These are phyloP conservation scores for Tulasnella sp. DNA, from an alignment of 768 basidiomycete species.

Conservation along the genomic window DNA sequence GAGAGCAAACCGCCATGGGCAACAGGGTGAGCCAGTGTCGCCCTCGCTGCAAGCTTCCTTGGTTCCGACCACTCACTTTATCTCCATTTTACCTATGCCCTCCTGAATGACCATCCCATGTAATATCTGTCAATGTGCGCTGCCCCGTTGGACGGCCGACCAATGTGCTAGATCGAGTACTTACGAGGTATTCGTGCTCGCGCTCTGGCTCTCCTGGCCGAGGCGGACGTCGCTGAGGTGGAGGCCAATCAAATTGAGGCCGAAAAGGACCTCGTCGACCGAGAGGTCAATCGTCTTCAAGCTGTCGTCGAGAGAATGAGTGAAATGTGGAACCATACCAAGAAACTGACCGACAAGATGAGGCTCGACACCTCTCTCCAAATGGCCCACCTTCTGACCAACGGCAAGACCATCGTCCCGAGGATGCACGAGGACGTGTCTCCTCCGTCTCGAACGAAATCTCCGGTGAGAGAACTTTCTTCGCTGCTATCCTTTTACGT, in stretches of 20 bases:
- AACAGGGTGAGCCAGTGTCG: constrained; percentile 5
- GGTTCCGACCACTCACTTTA: constrained; percentile 1
- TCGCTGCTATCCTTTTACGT: neutral
- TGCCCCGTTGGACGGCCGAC: neutral
- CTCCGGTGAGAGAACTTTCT: neutral
- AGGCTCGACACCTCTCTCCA: constrained; percentile 3
- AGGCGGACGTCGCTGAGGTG: constrained; percentile 11
- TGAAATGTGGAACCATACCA: constrained; percentile 9
- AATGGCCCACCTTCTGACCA: constrained; percentile 9
- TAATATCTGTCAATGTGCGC: neutral
- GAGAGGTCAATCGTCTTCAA: constrained; percentile 8
- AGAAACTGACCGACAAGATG: constrained; percentile 12
- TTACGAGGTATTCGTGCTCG: constrained; percentile 6
- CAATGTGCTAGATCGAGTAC: constrained; percentile 6
- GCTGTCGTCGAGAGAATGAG: constrained; percentile 9
- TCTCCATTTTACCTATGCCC: constrained; percentile 1
- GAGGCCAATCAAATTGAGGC: constrained; percentile 9
- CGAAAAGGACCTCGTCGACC: neutral
- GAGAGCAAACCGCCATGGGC: neutral
- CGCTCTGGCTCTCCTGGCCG: constrained; percentile 4
- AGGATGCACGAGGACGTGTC: neutral
- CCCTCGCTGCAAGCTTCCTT: neutral
- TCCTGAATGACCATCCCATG: neutral
- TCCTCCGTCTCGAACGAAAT: neutral
- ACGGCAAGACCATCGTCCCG: constrained; percentile 13